phyloP scores from a whole-genome alignment of 1,139 yeast genomes.

The Yarrowia galli region DNA sequence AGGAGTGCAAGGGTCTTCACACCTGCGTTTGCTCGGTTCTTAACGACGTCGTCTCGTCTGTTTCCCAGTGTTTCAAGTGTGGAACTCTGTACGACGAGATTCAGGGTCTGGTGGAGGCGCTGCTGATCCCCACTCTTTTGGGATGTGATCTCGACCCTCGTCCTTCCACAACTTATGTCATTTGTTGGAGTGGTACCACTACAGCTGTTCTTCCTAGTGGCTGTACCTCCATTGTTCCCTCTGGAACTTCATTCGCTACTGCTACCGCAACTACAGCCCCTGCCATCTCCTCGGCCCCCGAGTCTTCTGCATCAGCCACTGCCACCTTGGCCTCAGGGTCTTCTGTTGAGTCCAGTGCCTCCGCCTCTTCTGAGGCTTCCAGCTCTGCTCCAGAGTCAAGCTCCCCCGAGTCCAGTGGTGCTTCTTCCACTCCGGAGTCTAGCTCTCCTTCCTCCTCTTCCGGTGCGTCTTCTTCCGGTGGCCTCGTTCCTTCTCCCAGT shows the following conservation, averaged over 20 bases:
- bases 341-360: not conserved
- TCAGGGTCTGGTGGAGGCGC: constrained; percentile 9
- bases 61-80: constrained; percentile 28
- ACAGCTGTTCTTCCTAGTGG: constrained; percentile 21
- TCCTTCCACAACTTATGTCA: constrained; percentile 30
- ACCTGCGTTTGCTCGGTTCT: constrained; percentile 21
- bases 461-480: not conserved
- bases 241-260: constrained; percentile 11
- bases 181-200: constrained; percentile 3
- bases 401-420: not conserved
- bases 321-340: not conserved
- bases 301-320: not conserved
- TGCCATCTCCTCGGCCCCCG: not conserved
- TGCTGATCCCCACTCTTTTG: constrained; percentile 21
- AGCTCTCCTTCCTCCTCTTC: not conserved
- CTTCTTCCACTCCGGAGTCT: too few species aligned
- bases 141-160: constrained; percentile 22
- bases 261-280: not conserved
- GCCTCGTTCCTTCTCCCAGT: too few species aligned
- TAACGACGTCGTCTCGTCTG: not conserved
- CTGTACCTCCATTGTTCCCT: constrained; percentile 20
- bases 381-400: constrained; percentile 1
- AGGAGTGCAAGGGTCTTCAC: constrained; percentile 20
- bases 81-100: constrained; percentile 19
- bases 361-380: too few species aligned